Base-by-base conservation (phyloP, 106 monocot species). In the Dioscorea alata region DNA sequence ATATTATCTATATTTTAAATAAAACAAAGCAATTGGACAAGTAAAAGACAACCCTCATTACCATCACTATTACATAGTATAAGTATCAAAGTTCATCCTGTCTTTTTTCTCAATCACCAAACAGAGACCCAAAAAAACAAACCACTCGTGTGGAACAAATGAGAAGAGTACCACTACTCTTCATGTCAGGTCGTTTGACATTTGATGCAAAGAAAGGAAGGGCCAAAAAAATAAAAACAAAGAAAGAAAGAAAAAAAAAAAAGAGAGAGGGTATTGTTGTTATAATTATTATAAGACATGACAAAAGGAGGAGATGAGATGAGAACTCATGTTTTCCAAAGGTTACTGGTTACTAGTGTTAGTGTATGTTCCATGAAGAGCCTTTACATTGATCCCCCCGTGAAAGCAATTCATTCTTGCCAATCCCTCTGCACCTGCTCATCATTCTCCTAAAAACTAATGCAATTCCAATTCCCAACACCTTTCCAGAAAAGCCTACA, bases 141-240 rank as follows among this genome's bases (percentile, higher is more conserved):
- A 42, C 23, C 25, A 33, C 62, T 28, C 62, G 25, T 63, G 24
- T 17, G 33, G 32, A 34, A 18, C 19, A 21, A 21, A 53, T 34
- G 58, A 20, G 18, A 42, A 42, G 1, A 42, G 69, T 32, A 58
- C 28, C 28, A 28, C 34, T 25, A 59, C 57, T 35, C 61, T 42
- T 51, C 60, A 61, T 61, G 71, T 71, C 71, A 71, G 71, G 48
- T n/a, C n/a, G n/a, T 60, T 59, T 71, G 71, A 71, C 60, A 48
- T 71, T 57, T 60, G 48, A 60, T 49, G 14, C 22, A 68, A 25
- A 67, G 50, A 50, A 51, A 68, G 53, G 12, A 52, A 68, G 24
- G 28, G 50, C 50, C 13, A 67, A 21, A 22, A 50, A 23, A 15
- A 50, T 3, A 13, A 33, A 28, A 28, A 28, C 12, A 68, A 25